Evolutionary conservation across 306 rosid species (phyloP).

Genomic region (Oemleria cerasiformis): DNA sequence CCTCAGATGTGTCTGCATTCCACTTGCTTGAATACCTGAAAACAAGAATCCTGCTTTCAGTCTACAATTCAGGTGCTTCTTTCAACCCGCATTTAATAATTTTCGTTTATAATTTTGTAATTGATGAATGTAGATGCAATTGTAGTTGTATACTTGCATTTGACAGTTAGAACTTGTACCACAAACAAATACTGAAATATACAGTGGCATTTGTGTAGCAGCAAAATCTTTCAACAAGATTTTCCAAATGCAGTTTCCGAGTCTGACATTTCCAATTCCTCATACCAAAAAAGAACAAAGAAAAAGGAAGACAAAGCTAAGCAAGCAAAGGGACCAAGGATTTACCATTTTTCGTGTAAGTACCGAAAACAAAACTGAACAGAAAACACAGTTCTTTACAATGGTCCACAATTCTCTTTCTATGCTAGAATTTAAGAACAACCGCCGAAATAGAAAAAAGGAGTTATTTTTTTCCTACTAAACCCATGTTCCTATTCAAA

Average conservation of each 20-base stretch:
- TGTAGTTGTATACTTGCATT: neutral
- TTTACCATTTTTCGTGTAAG: neutral
- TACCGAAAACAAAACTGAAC: no score
- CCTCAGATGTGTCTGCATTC: slow-evolving; percentile 23
- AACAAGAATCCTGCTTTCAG: slow-evolving; percentile 15
- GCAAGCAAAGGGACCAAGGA: neutral
- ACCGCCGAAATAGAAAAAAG: neutral
- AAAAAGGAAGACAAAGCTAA: neutral
- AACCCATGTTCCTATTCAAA: neutral
- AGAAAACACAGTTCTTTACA: neutral
- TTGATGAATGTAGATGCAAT: neutral
- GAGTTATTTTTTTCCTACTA: no score
- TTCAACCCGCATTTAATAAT: neutral
- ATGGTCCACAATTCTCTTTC: neutral
- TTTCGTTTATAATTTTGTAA: neutral
- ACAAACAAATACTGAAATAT: slow-evolving; percentile 3
- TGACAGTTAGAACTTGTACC: neutral
- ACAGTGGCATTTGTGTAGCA: neutral
- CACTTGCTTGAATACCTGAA: slow-evolving; percentile 39
- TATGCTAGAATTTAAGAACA: neutral
- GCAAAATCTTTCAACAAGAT: neutral
- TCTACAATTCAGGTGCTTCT: slow-evolving; percentile 8
- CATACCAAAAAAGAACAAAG: neutral
- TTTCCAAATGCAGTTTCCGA: neutral
- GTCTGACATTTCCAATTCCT: neutral